These are phyloP conservation scores for Elasticomyces elasticus DNA, from an alignment of 495 filamentous ascomycete species.

Conservation along the genomic window DNA sequence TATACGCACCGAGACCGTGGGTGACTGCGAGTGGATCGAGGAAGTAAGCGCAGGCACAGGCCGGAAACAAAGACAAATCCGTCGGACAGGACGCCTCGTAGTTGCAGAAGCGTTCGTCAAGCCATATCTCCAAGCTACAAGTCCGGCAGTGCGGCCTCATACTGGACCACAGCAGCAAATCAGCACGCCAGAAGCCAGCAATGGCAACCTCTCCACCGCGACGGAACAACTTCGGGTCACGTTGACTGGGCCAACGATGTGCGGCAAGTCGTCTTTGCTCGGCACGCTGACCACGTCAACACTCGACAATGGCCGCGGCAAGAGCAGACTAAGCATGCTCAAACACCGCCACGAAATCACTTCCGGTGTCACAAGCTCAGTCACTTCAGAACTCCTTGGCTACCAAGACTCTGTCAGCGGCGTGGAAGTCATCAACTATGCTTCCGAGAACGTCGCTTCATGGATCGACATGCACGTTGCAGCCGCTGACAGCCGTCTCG, in stretches of 20 bases:
- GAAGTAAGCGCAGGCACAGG: constrained; percentile 16
- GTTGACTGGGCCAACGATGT: constrained; percentile 80
- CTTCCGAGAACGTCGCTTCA: constrained; percentile 71
- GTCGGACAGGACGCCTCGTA: constrained; percentile 54
- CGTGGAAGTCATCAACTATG: constrained; percentile 72
- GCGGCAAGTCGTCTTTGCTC: constrained; percentile 84
- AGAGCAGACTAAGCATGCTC: constrained; percentile 72
- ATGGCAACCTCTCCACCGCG: neutral
- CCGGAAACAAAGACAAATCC: constrained; percentile 21
- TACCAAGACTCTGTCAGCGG: constrained; percentile 42
- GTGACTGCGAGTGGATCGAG: constrained; percentile 71
- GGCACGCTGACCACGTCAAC: constrained; percentile 80
- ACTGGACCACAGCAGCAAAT: neutral
- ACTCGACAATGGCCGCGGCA: constrained; percentile 85
- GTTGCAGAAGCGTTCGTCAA: constrained; percentile 79
- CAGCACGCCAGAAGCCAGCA: neutral
- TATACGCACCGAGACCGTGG: constrained; percentile 72
- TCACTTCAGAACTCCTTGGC: constrained; percentile 85
- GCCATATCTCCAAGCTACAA: constrained; percentile 40
- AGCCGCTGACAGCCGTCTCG: constrained; percentile 63
- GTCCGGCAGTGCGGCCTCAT: neutral
- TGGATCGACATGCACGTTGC: constrained; percentile 88
- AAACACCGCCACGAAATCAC: constrained; percentile 92
- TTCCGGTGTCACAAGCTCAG: constrained; percentile 84
- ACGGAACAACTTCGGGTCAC: constrained; percentile 72